Evolutionary conservation across 2,329 filamentous ascomycete species (phyloP).

Genomic region (Phyllosticta citriasiana): DNA sequence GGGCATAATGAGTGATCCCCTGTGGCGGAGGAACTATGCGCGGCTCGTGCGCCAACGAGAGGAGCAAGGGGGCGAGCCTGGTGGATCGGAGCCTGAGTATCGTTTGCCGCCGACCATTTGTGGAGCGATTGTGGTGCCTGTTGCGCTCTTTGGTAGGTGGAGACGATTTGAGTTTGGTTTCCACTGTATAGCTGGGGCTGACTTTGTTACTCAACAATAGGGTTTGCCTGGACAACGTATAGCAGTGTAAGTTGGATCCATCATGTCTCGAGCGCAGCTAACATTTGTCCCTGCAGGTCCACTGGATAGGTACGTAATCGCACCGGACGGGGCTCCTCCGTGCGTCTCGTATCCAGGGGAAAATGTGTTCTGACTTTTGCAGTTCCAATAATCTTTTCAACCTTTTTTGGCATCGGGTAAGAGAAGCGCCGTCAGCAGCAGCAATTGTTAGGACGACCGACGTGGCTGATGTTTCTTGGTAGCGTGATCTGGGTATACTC

Average conservation of each 20-base stretch:
- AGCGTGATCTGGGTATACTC: constrained; percentile 70
- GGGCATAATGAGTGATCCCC: constrained; percentile 51
- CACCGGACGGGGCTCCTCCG: not conserved
- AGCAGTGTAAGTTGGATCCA: constrained; percentile 58
- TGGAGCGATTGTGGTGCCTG: constrained; percentile 68
- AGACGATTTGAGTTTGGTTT: not conserved
- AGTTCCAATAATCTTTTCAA: constrained; percentile 42
- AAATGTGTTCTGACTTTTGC: constrained; percentile 23
- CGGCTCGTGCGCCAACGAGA: constrained; percentile 47
- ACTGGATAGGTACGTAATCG: constrained; percentile 38
- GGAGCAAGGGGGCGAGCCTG: constrained; percentile 41
- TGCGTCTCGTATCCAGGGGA: constrained; percentile 16
- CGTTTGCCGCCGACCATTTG: constrained; percentile 57
- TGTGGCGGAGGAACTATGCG: constrained; percentile 54
- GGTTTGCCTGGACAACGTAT: constrained; percentile 78
- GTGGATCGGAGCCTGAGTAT: constrained; percentile 73
- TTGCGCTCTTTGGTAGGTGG: constrained; percentile 63
- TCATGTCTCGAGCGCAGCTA: constrained; percentile 38
- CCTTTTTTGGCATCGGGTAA: constrained; percentile 37
- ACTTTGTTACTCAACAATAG: constrained; percentile 21
- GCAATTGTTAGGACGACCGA: constrained; percentile 1
- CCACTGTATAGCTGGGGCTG: constrained; percentile 15
- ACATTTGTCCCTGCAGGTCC: constrained; percentile 31
- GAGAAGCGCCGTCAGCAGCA: constrained; percentile 11
- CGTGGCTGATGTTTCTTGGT: constrained; percentile 13